Evolutionary conservation across 2,329 filamentous ascomycete genomes (phyloP), one percentile per base, ranked within the genome.

Genomic region (Acephala macrosclerotiorum): DNA sequence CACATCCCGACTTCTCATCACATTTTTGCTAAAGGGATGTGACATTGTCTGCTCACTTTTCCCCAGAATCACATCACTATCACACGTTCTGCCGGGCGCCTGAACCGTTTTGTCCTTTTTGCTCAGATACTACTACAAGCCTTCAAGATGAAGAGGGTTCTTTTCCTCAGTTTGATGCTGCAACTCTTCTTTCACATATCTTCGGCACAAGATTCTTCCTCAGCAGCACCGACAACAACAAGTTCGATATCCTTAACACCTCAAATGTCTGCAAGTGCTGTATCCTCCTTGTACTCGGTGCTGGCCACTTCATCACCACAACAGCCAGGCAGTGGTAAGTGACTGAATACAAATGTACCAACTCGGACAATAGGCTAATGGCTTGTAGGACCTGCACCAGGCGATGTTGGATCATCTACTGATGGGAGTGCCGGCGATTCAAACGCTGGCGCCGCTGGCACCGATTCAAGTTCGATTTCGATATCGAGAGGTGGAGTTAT

Each of bases 401-500:
- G 74, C 22, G 75, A 77, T 71, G 75, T 67, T 57, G 73, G 70
- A 29, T 76, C 76, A 36, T 74, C 78, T 29, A 77, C 78, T 29
- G 76, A 74, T 29, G 70, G 73, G 35, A 49, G 45, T 49, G 76
- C 76, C 20, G 78, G 82, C 61, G 84, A 87, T 66, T 81, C 80
- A 67, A 85, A 85, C 38, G 85, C 83, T 18, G 92, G 92, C 26
- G 91, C 91, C 18, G 85, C 87, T 42, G 91, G 92, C 20, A 78
- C 83, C 18, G 86, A 84, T 67, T 82, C 83, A 25, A 85, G 86
- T 6, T 86, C 84, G 18, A 84, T 91, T 70, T 82, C 82, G 42
- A 79, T 96, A 25, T 92, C 90, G 1, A 87, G 83, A 42, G 90
- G 89, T 22, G 92, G 85, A 16, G 81, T 94, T 73, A 84, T 92